Evolutionary conservation across 2,329 filamentous ascomycete genomes (phyloP).

Genomic region (Colletotrichum musicola): DNA sequence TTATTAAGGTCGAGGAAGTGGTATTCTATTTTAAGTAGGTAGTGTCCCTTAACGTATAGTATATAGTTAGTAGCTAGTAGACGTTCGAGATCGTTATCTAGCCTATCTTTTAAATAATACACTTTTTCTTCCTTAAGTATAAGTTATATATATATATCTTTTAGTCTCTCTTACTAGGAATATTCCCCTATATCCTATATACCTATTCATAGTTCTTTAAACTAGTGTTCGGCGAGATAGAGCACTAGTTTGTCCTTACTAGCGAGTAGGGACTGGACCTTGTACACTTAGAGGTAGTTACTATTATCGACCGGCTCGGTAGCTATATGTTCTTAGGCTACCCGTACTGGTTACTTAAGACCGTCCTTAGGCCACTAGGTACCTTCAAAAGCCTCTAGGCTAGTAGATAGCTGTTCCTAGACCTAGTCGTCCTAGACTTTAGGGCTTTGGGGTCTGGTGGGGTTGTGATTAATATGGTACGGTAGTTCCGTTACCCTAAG

Average conservation of each 20-base stretch:
- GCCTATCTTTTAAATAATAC: constrained; percentile 36
- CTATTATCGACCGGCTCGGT: neutral
- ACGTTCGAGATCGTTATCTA: constrained; percentile 25
- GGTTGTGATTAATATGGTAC: constrained; percentile 3
- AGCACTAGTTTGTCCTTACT: neutral
- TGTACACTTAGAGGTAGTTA: neutral
- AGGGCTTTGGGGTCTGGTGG: neutral
- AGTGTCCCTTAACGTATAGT: constrained; percentile 5
- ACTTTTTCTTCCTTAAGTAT: constrained; percentile 34
- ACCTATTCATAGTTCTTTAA: constrained; percentile 29
- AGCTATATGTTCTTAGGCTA: constrained; percentile 8
- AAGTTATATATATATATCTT: constrained; percentile 29
- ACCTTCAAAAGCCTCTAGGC: too few relatives aligned
- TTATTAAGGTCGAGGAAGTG: constrained; percentile 3
- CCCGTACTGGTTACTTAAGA: neutral
- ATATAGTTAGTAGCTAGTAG: neutral
- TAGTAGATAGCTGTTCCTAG: too few relatives aligned
- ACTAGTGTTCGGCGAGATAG: constrained; percentile 22
- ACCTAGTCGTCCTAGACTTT: too few relatives aligned
- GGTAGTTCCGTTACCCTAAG: neutral
- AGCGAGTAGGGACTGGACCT: constrained; percentile 8
- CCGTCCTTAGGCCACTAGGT: too few relatives aligned
- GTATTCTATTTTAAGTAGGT: constrained; percentile 30
- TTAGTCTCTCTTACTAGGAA: neutral
- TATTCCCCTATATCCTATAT: constrained; percentile 19